Evolutionary conservation across 2,329 filamentous ascomycete species (phyloP), one percentile per base, ranked within the genome.

Genomic region (Epichloe festucae): DNA sequence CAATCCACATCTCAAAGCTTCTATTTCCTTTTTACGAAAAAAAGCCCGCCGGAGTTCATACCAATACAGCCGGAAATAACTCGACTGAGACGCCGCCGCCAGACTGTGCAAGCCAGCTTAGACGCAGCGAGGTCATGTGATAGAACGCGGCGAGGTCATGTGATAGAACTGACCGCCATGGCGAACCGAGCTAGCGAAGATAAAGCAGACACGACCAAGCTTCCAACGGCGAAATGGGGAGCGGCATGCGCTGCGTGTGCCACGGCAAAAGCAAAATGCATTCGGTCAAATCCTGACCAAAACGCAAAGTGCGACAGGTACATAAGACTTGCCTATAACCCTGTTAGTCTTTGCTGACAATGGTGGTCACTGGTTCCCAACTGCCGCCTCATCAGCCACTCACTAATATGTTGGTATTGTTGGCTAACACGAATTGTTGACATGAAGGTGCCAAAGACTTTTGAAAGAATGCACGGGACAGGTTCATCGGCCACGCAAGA

Each of bases 401-500:
- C 23, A 43, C 27, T 46, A 17, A 17, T 17, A 34, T 46, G 48
- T 47, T 14, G 36, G 42, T 36, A 43, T 46, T 10, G 35, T 43
- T 39, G 53, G 45, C 53, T 52, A 47, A 49, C 31, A 49, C 35
- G 17, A 15, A 14, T 5, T 38, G 23, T 7, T 5, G 3, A 17
- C 11, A 48, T 21, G 2, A 55, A 76, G 74, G 53, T 77, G 74
- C 53, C 67, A 74, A 52, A 65, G 74, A 14, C 61, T 77, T 5
- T 66, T 67, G 39, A 77, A 76, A 54, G 67, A 71, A 36, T 77
- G 75, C 53, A 62, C 66, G 0, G 65, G 63, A 11, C 74, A 77
- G 56, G 60, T 75, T 27, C 74, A 74, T 56, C 69, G 68, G 23
- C 72, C 72, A 3, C 67, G 75, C 34, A 77, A 77, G 61, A 77